These are phyloP conservation scores for Psidium friedrichsthalianum DNA, from an alignment of 345 rosid genomes.

Conservation along the genomic window DNA sequence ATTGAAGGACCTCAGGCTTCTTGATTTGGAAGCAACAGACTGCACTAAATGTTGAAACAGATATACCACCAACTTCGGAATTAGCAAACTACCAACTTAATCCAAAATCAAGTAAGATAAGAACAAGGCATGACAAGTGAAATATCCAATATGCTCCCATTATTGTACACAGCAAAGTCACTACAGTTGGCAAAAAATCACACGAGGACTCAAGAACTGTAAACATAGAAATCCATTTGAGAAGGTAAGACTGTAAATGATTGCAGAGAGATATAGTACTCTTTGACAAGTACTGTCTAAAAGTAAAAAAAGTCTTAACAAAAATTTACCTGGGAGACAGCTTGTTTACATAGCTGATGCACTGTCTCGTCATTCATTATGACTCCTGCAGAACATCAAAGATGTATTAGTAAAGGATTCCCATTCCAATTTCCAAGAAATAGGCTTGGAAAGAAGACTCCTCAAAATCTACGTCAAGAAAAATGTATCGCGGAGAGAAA, in stretches of 20 bases:
- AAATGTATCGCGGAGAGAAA: background rate
- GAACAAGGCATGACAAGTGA: background rate
- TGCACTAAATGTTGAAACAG: background rate
- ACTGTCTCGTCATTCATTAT: constrained; percentile 93
- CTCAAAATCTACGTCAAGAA: background rate
- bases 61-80: background rate
- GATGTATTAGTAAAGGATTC: background rate
- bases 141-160: background rate
- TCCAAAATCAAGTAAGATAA: background rate
- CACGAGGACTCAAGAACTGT: background rate
- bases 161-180: background rate
- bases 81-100: background rate
- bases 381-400: constrained; percentile 38
- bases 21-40: background rate
- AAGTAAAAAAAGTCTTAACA: background rate
- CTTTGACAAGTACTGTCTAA: background rate
- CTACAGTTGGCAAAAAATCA: background rate
- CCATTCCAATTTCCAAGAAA: background rate
- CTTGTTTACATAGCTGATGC: constrained; percentile 86
- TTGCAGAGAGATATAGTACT: background rate
- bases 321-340: constrained; percentile 63
- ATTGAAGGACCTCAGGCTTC: background rate
- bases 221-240: background rate
- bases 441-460: background rate
- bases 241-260: background rate